Evolutionary conservation across 768 basidiomycete genomes (phyloP), one percentile per base, ranked within the genome.

Genomic region (Lactifluus rugatus): DNA sequence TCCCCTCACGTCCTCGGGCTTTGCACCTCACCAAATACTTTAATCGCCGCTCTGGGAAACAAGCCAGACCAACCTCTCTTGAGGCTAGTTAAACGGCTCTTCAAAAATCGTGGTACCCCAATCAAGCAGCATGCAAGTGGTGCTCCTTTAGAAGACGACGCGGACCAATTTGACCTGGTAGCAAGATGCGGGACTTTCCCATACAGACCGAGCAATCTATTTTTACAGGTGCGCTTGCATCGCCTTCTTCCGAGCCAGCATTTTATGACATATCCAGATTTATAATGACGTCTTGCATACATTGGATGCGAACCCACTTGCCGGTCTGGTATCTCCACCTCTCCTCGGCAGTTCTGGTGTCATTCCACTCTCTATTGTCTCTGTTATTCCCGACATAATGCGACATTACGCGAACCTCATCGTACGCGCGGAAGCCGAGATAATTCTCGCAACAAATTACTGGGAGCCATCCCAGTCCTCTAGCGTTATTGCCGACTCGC

Each of bases 301-400:
- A 2, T 71, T 88, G 1, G 76, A 84, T 23, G 68, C 69, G 54
- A 75, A 83, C 60, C 80, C 81, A 0, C 71, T 81, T 60, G 76
- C 77, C 1, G 80, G 80, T 10, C 71, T 84, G 58, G 78, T 80
- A 50, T 81, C 83, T 1, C 85, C 85, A 0, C 74, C 81, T 8
- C 71, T 87, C n/a, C 69, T 87, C 52, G 85, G 78, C 1, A 76
- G 77, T 9, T 79, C 78, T 14, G 83, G 82, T 7, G 82, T 83
- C 16, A 76, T 85, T 32, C 85, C 83, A 14, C 71, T 85, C 34
- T 73, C 78, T 7, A 76, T 86, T 64, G 73, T 85, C 64, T 84
- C 83, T 17, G 70, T 81, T 44, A 82, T 86, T 46, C 83, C 86
- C 0, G 86, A 87, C 64, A 87, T 87, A 62, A 84, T 86, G 76